phyloP scores from a whole-genome alignment of 371 early-diverging fungal genomes.

The Mucor circinelloides region DNA sequence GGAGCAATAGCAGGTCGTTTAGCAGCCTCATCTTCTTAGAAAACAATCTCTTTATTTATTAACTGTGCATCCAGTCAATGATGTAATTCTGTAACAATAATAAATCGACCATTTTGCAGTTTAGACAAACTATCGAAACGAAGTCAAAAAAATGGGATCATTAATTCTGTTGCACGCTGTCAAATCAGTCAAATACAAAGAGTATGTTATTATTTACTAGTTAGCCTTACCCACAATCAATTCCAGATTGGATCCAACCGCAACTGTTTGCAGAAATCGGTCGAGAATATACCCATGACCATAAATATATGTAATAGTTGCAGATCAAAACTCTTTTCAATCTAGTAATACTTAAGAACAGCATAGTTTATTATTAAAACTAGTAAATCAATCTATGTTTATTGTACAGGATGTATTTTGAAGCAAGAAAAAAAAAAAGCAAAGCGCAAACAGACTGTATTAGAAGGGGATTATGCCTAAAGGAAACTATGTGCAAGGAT shows the following conservation, averaged over 20 bases:
- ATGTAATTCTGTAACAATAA: not conserved
- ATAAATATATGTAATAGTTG: too few species aligned
- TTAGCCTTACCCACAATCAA: too few species aligned
- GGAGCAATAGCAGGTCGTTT: conserved; percentile 37
- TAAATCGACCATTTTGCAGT: not conserved
- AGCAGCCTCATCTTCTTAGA: not conserved
- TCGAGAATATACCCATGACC: too few species aligned
- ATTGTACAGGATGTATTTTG: not conserved
- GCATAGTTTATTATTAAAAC: not conserved
- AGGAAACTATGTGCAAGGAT: not conserved
- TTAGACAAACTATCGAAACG: not conserved
- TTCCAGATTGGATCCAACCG: too few species aligned
- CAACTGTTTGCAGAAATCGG: too few species aligned
- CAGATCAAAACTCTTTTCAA: not conserved
- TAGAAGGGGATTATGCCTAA: not conserved
- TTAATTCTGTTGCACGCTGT: too few species aligned
- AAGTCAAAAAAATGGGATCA: too few species aligned
- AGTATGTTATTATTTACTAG: too few species aligned
- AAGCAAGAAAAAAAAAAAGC: not conserved
- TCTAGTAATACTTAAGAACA: not conserved
- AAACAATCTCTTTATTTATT: not conserved
- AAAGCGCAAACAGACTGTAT: too few species aligned
- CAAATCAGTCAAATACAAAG: too few species aligned
- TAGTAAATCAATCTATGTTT: not conserved
- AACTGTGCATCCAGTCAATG: not conserved